These are phyloP conservation scores for Rhynchosporium agropyri DNA, from an alignment of 2,329 filamentous ascomycete species.

Conservation along the genomic window DNA sequence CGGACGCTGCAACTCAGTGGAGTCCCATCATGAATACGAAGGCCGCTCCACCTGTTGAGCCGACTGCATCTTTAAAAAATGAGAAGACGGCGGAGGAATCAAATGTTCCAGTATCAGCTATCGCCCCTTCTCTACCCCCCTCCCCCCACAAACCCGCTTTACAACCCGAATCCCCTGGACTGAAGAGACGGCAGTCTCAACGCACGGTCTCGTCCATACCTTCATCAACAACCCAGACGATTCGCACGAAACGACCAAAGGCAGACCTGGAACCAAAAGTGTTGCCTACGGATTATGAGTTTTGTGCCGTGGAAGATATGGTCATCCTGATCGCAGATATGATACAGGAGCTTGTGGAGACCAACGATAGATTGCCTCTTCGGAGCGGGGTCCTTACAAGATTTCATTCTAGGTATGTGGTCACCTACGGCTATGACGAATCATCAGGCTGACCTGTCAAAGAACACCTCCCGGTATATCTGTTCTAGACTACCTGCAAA, in stretches of 20 bases:
- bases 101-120: constrained; percentile 13
- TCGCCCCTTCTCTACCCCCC: constrained; percentile 17
- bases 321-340: constrained; percentile 92
- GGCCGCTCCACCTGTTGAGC: constrained; percentile 11
- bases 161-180: constrained; percentile 40
- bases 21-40: constrained; percentile 34
- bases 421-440: neutral
- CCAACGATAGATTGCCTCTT: constrained; percentile 86
- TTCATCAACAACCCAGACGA: constrained; percentile 17
- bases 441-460: constrained; percentile 4
- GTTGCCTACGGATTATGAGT: constrained; percentile 76
- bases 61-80: constrained; percentile 13
- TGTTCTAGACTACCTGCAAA: constrained; percentile 89
- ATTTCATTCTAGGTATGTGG: constrained; percentile 84
- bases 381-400: constrained; percentile 85
- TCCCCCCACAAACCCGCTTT: constrained; percentile 35
- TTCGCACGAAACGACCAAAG: constrained; percentile 54
- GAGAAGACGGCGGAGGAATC: constrained; percentile 17
- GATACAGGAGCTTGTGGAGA: constrained; percentile 90
- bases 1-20: constrained; percentile 41
- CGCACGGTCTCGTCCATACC: constrained; percentile 21
- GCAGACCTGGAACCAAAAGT: constrained; percentile 56
- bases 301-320: constrained; percentile 80
- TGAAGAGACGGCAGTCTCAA: constrained; percentile 42
- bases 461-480: constrained; percentile 82